Evolutionary conservation across 2,329 filamentous ascomycete genomes (phyloP), one percentile per base, ranked within the genome.

Genomic region (Cladorrhinum sp.): DNA sequence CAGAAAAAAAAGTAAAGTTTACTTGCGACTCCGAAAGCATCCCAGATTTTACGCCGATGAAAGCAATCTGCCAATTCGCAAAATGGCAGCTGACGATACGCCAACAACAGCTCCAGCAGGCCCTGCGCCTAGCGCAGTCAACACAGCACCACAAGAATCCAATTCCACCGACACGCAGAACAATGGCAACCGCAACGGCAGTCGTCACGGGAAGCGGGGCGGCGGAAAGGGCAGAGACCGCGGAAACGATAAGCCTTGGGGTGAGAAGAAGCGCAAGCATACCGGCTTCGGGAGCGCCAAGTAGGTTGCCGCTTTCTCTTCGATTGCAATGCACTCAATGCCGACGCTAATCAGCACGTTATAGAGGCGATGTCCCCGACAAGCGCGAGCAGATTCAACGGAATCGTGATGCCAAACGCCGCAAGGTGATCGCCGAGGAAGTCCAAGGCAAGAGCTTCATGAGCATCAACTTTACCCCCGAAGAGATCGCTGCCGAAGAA

Each of bases 401-500:
- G 48, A 75, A 79, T 66, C 77, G 81, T 68, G 77, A 79, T 58
- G 72, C 73, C n/a, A 87, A 87, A 72, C 81, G 83, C 42, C 81
- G 77, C 61, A 83, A 80, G 65, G 65, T 82, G 2, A 79, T 82
- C 59, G 76, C 79, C 57, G 69, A 58, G 20, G 75, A 79, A 56
- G 71, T 72, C 14, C 70, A 72, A 9, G 68, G 69, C 24, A 69
- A 73, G 36, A 83, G 86, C 62, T 85, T 87, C 65, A 79, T 79
- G 76, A 76, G 71, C 72, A 84, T 85, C 61, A 77, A 80, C 42
- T 86, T 86, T 68, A 76, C 78, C 58, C 84, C 90, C 68, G 92
- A 95, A 65, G 93, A 97, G 76, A 94, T 97, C 67, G 91, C 89
- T 12, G 86, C 87, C 52, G 95, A 99, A 74, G 88, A 89, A 73